Conservation (phyloP, 345 rosid species). For the Brassica rapa region DNA sequence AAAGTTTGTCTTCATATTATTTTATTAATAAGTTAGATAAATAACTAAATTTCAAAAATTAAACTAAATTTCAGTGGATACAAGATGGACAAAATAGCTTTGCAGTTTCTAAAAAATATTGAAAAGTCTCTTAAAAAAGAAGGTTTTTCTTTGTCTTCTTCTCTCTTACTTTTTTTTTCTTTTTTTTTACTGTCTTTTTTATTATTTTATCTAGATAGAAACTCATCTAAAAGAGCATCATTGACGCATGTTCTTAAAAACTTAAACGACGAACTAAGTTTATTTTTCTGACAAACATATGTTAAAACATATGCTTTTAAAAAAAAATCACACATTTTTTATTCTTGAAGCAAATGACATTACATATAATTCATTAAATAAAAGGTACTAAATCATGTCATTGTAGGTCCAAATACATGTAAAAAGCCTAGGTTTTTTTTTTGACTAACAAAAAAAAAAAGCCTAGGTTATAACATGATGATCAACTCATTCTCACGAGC, state of each 20-base stretch:
- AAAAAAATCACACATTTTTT: not conserved
- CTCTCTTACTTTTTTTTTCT: not conserved
- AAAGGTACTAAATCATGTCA: conserved; percentile 23
- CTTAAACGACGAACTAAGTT: not conserved
- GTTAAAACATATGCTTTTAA: not conserved
- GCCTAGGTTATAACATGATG: conserved; percentile 10
- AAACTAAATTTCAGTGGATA: too few relatives aligned
- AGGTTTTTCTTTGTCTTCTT: not conserved
- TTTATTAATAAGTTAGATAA: not conserved
- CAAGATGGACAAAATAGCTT: not conserved
- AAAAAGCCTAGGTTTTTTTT: not conserved
- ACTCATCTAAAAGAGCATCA: not conserved
- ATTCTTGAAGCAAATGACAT: conserved; percentile 12
- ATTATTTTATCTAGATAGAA: not conserved
- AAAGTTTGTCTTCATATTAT: not conserved
- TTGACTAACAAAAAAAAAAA: not conserved
- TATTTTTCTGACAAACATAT: not conserved
- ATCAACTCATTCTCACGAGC: conserved; percentile 39
- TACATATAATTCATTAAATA: not conserved
- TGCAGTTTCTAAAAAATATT: not conserved
- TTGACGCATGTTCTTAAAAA: not conserved
- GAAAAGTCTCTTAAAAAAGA: not conserved
- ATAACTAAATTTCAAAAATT: not conserved
- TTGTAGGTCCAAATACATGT: conserved; percentile 28
- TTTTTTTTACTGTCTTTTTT: not conserved